A percentile compares a stretch with the other conserved stretches of the same genome.
These are phyloP conservation scores for Tolypocladium endophyticum DNA, from an alignment of 2,329 filamentous ascomycete genomes.

Conservation along the genomic window DNA sequence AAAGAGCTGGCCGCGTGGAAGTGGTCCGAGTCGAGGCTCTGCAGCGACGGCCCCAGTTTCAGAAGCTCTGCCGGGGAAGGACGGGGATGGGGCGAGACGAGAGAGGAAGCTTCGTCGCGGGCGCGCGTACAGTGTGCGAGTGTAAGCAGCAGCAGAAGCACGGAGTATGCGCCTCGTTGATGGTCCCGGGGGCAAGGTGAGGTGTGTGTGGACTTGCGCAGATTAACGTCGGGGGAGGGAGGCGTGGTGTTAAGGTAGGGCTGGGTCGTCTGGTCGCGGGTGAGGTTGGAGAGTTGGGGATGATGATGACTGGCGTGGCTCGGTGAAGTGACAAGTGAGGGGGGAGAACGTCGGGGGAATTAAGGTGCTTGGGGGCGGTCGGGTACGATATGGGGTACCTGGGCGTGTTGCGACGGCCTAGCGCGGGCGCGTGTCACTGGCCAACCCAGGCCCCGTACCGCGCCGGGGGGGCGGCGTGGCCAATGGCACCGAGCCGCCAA, in stretches of 20 bases:
- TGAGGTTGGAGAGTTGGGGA: not conserved
- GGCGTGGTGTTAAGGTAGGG: not conserved
- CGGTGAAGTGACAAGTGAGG: not conserved
- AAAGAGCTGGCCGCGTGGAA: slow-evolving; percentile 1
- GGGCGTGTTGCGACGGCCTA: not conserved
- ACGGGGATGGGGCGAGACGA: not conserved
- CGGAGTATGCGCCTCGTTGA: not conserved
- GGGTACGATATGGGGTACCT: not conserved
- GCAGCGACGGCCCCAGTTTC: slow-evolving; percentile 1
- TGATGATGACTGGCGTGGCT: not conserved
- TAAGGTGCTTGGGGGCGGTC: not conserved
- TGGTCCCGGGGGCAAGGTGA: not conserved
- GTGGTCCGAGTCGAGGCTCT: slow-evolving; percentile 1
- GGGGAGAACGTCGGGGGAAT: not conserved
- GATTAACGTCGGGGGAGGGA: not conserved
- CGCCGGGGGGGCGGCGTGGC: not conserved
- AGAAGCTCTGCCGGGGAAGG: not conserved
- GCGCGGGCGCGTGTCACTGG: not conserved
- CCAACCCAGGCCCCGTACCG: not conserved
- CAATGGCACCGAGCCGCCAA: not conserved
- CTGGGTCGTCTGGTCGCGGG: not conserved
- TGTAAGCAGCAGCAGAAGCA: not conserved
- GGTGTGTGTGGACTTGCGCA: not conserved
- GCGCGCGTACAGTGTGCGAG: not conserved
- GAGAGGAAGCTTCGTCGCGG: not conserved